Base-by-base conservation (phyloP, 768 basidiomycete species). In the Boletus barrowsii region DNA sequence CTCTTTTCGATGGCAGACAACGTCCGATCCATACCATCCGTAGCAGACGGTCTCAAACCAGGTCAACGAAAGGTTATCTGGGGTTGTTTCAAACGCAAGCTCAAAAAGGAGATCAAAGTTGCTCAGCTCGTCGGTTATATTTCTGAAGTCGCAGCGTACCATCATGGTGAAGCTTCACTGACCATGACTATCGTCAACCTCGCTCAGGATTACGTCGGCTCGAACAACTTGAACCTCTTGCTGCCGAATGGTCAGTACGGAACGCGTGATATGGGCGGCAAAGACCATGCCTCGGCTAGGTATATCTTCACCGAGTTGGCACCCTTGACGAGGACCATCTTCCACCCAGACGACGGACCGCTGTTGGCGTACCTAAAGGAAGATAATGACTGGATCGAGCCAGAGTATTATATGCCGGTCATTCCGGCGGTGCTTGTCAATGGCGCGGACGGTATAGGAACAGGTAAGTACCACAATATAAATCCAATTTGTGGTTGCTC, bases 1-100 rank as follows among this genome's bases (percentile, higher is more conserved):
- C 79, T 98, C 26, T 99, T 98, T 80, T 99, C 97, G 2, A 98
- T 98, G 93, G 97, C 97, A 5, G 97, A 99, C 67, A 98, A 98
- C 65, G 83, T 97, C 59, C 94, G 97, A 52, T 99, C 97, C 5
- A 98, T 99, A 60, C 97, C 97, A 3, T 97, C 89, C 0, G 81
- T 92, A 15, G 84, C 86, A 13, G 97, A 98, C 68, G 97, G 97
- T 42, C 76, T 99, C 53, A 99, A 99, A 72, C 96, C 97, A 39
- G 95, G 94, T 69, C 97, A 99, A 66, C 80, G 97, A 37, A 99
- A 99, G 69, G 92, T 99, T 42, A 82, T 98, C 32, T 98, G 93
- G 85, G 93, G 79, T 62, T 93, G 90, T 71, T 98, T 98, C 80
- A 97, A 91, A 73, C 84, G 91, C 52, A 98, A 98, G 59, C 73